Evolutionary conservation across 208 protist species (phyloP), one percentile per base, ranked within the genome.

Genomic region (Trypanosoma caninum): DNA sequence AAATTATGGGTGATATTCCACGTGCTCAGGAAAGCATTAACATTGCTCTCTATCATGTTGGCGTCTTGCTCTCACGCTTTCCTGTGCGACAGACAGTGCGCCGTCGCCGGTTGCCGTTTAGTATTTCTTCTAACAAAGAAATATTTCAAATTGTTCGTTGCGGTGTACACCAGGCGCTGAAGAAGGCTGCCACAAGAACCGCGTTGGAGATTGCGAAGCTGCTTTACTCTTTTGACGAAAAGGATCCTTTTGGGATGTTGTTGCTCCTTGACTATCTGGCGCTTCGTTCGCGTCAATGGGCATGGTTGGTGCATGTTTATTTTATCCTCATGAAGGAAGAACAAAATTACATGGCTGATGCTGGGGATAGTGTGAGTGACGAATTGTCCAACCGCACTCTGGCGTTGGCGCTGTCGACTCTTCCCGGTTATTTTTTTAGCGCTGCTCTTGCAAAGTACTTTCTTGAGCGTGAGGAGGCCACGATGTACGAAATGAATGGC

Each of bases 371-470:
- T 34, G 41, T 30, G 10, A 59, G 47, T 46, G 40, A 46, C 20
- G 40, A 16, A 55, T 58, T 57, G 40, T 53, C 42, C 44, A 60
- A 60, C 51, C 60, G 31, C 28, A 59, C 7, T 46, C 27, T 63
- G 65, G 58, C 45, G 2, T 72, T 80, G 22, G 74, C 65, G 13
- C 31, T 74, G 38, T 58, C 33, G 28, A 59, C 63, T n/a, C 68
- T 91, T 40, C 88, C 88, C 3, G 80, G 78, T 53, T 88, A 83
- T 44, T 76, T 78, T 59, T 92, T 94, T 52, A 89, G 82, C 64
- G 87, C 74, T 53, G 88, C 84, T 3, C 57, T 94, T 30, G 88
- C 84, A 8, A 69, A 78, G 38, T 73, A 80, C 66, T 84, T 89
- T 60, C 67, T 94, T 3, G 84, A 92, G 41, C 56, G 78, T 0